Evolutionary conservation across 2,329 filamentous ascomycete species (phyloP).

Genomic region (Colletotrichum navitas): DNA sequence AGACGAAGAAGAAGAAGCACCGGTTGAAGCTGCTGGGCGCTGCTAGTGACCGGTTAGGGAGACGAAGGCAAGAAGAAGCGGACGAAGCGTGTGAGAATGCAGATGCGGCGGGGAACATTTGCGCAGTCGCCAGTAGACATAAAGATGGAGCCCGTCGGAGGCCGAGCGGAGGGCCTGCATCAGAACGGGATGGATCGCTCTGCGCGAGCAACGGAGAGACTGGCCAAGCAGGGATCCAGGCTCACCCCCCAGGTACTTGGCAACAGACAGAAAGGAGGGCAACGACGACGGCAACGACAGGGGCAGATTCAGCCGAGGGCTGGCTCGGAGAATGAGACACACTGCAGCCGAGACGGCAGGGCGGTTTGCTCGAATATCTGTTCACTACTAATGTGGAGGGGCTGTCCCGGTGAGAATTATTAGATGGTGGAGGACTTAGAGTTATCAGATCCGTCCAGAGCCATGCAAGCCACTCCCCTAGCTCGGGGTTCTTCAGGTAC

Average conservation of each 20-base stretch:
- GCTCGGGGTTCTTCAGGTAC: conserved; percentile 21
- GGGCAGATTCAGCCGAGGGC: conserved; percentile 38
- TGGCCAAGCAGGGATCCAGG: conserved; percentile 27
- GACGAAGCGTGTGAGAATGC: conserved; percentile 26
- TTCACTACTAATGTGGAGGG: background rate
- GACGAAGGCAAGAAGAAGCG: conserved; percentile 27
- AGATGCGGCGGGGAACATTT: conserved; percentile 26
- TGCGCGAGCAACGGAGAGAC: conserved; percentile 23
- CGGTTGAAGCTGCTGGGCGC: conserved; percentile 15
- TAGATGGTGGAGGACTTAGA: conserved; percentile 44
- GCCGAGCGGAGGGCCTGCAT: conserved; percentile 38
- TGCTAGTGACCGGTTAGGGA: conserved; percentile 12
- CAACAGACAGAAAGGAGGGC: background rate
- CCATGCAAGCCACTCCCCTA: conserved; percentile 36
- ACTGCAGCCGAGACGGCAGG: conserved; percentile 31
- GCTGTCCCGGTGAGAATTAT: conserved; percentile 18
- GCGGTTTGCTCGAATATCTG: background rate
- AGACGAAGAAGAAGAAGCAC: conserved; percentile 3
- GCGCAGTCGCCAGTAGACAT: conserved; percentile 30
- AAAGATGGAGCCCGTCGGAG: conserved; percentile 34
- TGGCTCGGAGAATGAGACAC: conserved; percentile 27
- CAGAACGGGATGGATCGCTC: conserved; percentile 20
- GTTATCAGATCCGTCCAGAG: conserved; percentile 43
- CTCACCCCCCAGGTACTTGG: conserved; percentile 17
- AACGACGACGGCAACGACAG: background rate